phyloP scores from a whole-genome alignment of 495 filamentous ascomycete genomes.

The Collariella sp. region DNA sequence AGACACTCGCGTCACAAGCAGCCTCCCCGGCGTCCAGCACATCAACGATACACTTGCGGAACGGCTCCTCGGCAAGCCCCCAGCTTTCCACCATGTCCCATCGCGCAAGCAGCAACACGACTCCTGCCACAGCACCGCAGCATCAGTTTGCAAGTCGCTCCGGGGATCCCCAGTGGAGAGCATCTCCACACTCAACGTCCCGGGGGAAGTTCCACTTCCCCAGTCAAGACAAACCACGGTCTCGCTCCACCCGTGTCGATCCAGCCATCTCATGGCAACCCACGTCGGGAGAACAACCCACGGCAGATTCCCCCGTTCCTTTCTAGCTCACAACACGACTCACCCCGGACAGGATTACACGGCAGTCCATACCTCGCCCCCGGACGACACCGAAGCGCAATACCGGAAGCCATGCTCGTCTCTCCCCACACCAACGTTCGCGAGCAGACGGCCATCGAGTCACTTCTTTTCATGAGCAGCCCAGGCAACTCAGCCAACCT shows the following conservation, averaged over 20 bases:
- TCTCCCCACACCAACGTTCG: constrained; percentile 46
- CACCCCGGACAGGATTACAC: constrained; percentile 28
- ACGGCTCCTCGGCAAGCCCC: constrained; percentile 41
- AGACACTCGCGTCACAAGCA: constrained; percentile 55
- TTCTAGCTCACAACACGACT: constrained; percentile 29
- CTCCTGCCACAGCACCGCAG: constrained; percentile 20
- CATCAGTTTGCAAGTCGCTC: constrained; percentile 18
- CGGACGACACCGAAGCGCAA: constrained; percentile 41
- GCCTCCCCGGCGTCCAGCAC: constrained; percentile 48
- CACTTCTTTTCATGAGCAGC: constrained; percentile 78
- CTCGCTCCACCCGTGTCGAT: constrained; percentile 33
- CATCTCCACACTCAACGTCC: constrained; percentile 10
- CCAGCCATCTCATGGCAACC: constrained; percentile 26
- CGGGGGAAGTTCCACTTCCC: constrained; percentile 21
- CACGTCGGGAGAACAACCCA: constrained; percentile 33
- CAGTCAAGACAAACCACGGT: constrained; percentile 20
- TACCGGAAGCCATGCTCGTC: constrained; percentile 51
- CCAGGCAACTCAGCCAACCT: constrained; percentile 62
- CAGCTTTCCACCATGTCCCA: constrained; percentile 27
- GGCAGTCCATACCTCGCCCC: constrained; percentile 31
- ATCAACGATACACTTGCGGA: constrained; percentile 43
- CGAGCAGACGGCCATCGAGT: constrained; percentile 84
- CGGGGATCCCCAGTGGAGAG: constrained; percentile 13
- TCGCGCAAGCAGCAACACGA: constrained; percentile 28
- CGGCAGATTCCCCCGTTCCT: constrained; percentile 32